Base-by-base conservation (phyloP, 768 basidiomycete species). In the Suillus subalutaceus region DNA sequence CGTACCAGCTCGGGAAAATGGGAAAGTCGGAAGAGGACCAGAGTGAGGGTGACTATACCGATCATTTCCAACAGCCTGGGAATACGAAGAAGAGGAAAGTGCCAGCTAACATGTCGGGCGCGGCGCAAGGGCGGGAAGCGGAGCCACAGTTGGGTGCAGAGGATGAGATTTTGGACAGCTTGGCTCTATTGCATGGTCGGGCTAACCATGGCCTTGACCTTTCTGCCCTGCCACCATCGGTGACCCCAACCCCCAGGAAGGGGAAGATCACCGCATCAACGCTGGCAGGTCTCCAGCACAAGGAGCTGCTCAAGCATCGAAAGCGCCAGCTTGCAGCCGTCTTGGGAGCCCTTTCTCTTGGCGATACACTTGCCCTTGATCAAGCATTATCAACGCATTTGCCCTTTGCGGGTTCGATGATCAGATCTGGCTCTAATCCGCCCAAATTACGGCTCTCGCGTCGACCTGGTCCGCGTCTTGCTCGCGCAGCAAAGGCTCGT, bases 11-110 rank as follows among this genome's bases (percentile, higher is more conserved):
- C 69, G 62, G 67, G 67, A 72, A 40, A 26, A 77, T 69, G 50
- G 65, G 70, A 59, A 77, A 64, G 68, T 84, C 84, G 63, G 85
- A 85, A 46, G 86, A 88, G 56, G 85, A 84, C 68, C 80, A 82
- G 38, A 84, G 79, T 12, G 88, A 86, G 68, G 86, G 82, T 26
- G 91, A 90, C 72, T 88, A 88, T 69, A 72, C 83, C 18, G 90
- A 92, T 74, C 89, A 90, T 70, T 77, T 89, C 38, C 88, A 85
- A 67, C 92, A 92, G 68, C 91, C 88, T 4, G 90, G 89, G 9
- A 94, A 94, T 72, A 90, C 91, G 58, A 94, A 94, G 86, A 94
- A 94, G 80, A 84, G 93, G 58, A 94, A 94, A 75, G 92, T 94
- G 3, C 93, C 93, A 1, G 85, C 86, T 44, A 89, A 91, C 74